Evolutionary conservation across 1,284 basidiomycete species (phyloP), one percentile per base, ranked within the genome.

Genomic region (Cryptococcus maquisensis): DNA sequence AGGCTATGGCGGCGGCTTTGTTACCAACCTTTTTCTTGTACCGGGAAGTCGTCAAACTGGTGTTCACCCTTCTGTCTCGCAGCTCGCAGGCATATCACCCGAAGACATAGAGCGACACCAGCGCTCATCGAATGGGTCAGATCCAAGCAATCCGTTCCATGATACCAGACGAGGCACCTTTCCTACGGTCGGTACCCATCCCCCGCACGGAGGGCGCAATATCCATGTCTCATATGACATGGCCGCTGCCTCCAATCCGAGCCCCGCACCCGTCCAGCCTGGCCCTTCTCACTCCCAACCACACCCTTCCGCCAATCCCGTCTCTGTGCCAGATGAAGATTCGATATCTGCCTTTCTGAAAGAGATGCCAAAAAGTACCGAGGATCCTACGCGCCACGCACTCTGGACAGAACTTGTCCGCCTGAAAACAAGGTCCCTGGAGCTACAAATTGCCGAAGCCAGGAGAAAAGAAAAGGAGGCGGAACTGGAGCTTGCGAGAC

Each of bases 371-470:
- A 55, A 59, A 5, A 45, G 49, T n/a, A 44, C 52, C 3, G 65
- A 67, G 21, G 63, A 68, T 51, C 63, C 70, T 1, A 47, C 53
- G 1, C 48, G 62, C 28, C 61, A 63, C 38, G 61, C 60, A 0
- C 56, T 72, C 41, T 75, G 71, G 71, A 71, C 70, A 1, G 68
- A 75, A 49, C 52, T 72, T 9, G 69, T 75, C 39, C 57, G 57
- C 42, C 55, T 73, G 40, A 68, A 72, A 52, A 70, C 66, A 10
- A 60, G 58, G 40, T 52, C 62, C n/a, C 54, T 76, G 23, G 73
- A 76, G 60, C 58, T 73, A 20, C 68, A 74, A 57, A 76, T 76
- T 23, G 73, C 71, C 9, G 64, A 73, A 48, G 71, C 73, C 23
- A 63, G 65, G 42, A 55, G 64, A 38, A 69, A 66, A 41, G 73